phyloP scores from a whole-genome alignment of 23 red algal genomes.

The Gracilaria caudata region DNA sequence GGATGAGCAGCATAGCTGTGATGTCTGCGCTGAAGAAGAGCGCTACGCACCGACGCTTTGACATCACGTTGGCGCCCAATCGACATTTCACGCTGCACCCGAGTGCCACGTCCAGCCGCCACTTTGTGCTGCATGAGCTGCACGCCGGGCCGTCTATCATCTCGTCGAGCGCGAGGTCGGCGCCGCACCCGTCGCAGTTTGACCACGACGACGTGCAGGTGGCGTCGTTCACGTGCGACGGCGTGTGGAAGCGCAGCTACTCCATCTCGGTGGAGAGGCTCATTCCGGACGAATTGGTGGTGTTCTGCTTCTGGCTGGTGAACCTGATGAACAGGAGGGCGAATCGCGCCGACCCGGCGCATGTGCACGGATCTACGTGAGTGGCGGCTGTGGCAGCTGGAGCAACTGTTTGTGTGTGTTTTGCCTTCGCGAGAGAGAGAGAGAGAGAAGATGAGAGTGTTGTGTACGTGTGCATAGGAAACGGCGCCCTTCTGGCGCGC shows the following conservation, averaged over 20 bases:
- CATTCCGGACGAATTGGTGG: slow-evolving; percentile 19
- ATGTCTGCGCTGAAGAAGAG: slow-evolving; percentile 12
- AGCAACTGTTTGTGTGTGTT: neutral
- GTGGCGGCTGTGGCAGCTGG: too few relatives aligned
- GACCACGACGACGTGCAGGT: slow-evolving; percentile 36
- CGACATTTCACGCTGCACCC: slow-evolving; percentile 28
- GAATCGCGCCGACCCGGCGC: slow-evolving; percentile 20
- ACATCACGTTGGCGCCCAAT: neutral
- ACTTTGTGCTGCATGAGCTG: slow-evolving; percentile 30
- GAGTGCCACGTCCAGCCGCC: slow-evolving; percentile 9
- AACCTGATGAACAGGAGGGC: slow-evolving; percentile 37
- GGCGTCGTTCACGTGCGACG: slow-evolving; percentile 27
- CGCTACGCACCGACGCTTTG: slow-evolving; percentile 18
- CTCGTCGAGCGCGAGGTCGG: neutral
- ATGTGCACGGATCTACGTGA: slow-evolving; percentile 6
- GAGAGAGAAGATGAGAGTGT: too few relatives aligned
- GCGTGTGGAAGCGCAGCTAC: slow-evolving; percentile 37
- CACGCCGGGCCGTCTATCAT: slow-evolving; percentile 19
- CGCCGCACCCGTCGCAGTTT: slow-evolving; percentile 14
- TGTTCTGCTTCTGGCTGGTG: slow-evolving; percentile 31
- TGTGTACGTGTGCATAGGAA: slow-evolving; percentile 10
- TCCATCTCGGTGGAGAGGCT: neutral
- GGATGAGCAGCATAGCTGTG: neutral
- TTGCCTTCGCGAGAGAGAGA: too few relatives aligned
- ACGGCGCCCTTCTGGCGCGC: too few relatives aligned